Conservation (phyloP, 192 early-diverging fungal genomes). For the Ambispora gerdemannii region DNA sequence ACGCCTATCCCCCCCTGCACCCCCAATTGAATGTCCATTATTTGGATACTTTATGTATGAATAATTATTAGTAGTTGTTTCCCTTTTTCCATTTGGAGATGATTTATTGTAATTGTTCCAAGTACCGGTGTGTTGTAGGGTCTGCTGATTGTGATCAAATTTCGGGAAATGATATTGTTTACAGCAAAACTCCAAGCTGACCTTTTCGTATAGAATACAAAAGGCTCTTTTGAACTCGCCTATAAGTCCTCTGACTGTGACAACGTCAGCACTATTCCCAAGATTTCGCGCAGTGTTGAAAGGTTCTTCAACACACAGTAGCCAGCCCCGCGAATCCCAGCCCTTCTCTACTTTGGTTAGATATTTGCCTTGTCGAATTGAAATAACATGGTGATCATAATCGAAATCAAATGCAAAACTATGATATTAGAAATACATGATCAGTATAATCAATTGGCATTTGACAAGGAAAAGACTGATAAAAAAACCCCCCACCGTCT, state of each 20-base stretch:
- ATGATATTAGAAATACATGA: neutral
- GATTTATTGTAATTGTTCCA: no score
- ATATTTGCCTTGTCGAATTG: conserved; percentile 73
- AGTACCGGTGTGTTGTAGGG: no score
- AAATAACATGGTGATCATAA: conserved; percentile 77
- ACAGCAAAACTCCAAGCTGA: conserved; percentile 49
- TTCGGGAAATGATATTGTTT: conserved; percentile 49
- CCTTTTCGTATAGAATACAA: conserved; percentile 48
- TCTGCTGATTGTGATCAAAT: no score
- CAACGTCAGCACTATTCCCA: conserved; percentile 83
- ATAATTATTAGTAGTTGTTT: no score
- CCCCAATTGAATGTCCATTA: no score
- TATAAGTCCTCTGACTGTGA: conserved; percentile 72
- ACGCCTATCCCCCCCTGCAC: no score
- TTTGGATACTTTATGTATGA: no score
- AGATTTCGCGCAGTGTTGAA: conserved; percentile 86
- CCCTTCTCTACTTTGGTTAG: conserved; percentile 80
- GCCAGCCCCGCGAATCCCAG: conserved; percentile 72
- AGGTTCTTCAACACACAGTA: conserved; percentile 92
- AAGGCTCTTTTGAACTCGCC: conserved; percentile 79
- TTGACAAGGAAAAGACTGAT: conserved; percentile 7
- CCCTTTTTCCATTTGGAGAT: no score
- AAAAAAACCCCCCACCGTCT: conserved; percentile 38
- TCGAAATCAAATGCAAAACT: conserved; percentile 81
- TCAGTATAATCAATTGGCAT: no score